Conservation (phyloP, 2,329 filamentous ascomycete genomes). For the Periconia sp. region DNA sequence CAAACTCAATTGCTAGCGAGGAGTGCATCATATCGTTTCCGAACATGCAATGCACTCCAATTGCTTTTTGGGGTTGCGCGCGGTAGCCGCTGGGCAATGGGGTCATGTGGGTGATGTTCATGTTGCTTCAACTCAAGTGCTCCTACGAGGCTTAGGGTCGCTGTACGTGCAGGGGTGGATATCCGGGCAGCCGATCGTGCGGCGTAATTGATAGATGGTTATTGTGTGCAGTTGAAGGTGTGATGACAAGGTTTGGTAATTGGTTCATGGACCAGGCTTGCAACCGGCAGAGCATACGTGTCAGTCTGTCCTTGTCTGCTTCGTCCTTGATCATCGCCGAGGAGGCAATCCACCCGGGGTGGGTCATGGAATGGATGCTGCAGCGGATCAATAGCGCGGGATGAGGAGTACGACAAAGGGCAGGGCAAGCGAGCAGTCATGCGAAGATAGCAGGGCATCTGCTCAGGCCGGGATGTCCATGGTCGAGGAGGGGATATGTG, state of each 20-base stretch:
- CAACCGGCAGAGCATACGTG: conserved; percentile 8
- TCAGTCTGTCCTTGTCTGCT: conserved; percentile 7
- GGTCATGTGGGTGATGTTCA: conserved; percentile 8
- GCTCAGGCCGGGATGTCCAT: not conserved
- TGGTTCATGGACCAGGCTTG: conserved; percentile 1
- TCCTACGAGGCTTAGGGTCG: conserved; percentile 3
- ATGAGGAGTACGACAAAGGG: not conserved
- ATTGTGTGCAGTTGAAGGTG: conserved; percentile 1
- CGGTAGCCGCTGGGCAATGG: conserved; percentile 13
- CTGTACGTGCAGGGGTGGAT: conserved; percentile 3
- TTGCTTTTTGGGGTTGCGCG: conserved; percentile 5
- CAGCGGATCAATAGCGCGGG: conserved; percentile 4
- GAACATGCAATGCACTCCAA: conserved; percentile 8
- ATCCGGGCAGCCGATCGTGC: conserved; percentile 10
- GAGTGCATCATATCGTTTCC: not conserved
- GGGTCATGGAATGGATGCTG: conserved; percentile 5
- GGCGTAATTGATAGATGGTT: conserved; percentile 4
- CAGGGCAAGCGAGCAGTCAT: conserved; percentile 11
- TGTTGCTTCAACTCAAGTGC: not conserved
- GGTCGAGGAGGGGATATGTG: no score
- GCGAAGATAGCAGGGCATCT: conserved; percentile 6
- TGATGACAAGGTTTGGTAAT: conserved; percentile 2
- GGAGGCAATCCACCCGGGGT: not conserved
- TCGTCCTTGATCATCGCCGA: conserved; percentile 10
- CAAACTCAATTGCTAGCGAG: conserved; percentile 1